phyloP scores from a whole-genome alignment of 2,329 filamentous ascomycete genomes.

The Pestalotiopsis sp. region DNA sequence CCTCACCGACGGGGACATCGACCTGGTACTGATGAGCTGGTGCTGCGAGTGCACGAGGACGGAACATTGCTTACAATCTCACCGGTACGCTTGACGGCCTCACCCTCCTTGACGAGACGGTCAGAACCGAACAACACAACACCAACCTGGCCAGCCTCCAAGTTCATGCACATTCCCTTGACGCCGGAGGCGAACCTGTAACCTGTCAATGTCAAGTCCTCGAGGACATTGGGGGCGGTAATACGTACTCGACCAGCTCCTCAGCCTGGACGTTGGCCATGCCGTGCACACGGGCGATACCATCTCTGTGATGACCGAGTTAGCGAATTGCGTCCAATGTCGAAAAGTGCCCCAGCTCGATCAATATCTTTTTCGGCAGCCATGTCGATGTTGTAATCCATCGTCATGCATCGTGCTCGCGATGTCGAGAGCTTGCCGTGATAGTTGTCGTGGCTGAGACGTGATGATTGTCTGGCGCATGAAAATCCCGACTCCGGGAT shows the following conservation, averaged over 20 bases:
- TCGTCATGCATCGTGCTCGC: slow-evolving; percentile 21
- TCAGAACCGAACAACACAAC: slow-evolving; percentile 99
- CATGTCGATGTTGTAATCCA: background rate
- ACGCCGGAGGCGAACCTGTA: slow-evolving; percentile 96
- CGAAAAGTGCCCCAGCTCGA: background rate
- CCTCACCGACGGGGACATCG: slow-evolving; percentile 90
- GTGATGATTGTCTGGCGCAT: background rate
- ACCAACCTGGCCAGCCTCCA: slow-evolving; percentile 99
- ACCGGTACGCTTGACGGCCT: slow-evolving; percentile 99
- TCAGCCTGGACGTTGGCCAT: slow-evolving; percentile 99
- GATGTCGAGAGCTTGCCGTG: background rate
- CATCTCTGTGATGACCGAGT: slow-evolving; percentile 71
- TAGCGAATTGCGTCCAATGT: slow-evolving; percentile 24
- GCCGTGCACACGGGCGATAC: slow-evolving; percentile 99
- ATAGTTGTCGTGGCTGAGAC: slow-evolving; percentile 3
- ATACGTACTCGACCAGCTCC: slow-evolving; percentile 97
- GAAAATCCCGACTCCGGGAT: slow-evolving; percentile 28
- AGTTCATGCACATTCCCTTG: slow-evolving; percentile 99
- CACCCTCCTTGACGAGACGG: slow-evolving; percentile 99
- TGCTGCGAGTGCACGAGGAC: background rate
- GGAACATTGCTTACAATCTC: slow-evolving; percentile 79
- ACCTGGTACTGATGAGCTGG: slow-evolving; percentile 60
- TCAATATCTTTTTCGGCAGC: slow-evolving; percentile 1
- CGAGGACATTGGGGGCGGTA: slow-evolving; percentile 20
- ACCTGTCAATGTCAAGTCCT: slow-evolving; percentile 23